A percentile compares a stretch with the other conserved stretches of the same genome.
These are phyloP conservation scores for Podaxis sp. DNA, from an alignment of 768 basidiomycete species.

Conservation along the genomic window DNA sequence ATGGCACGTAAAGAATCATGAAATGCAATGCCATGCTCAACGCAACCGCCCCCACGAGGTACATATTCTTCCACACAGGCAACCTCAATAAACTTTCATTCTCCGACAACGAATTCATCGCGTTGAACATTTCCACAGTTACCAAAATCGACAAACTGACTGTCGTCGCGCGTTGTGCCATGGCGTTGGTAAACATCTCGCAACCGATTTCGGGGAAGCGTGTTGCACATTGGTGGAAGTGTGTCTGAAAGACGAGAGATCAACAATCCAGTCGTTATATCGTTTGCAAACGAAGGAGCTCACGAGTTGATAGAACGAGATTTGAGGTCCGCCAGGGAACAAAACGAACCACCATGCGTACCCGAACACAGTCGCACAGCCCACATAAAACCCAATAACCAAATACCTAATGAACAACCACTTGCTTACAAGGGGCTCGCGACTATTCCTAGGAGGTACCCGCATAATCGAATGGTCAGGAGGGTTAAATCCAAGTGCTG, in stretches of 20 bases:
- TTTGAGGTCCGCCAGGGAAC: constrained; percentile 88
- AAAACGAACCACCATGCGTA: constrained; percentile 99
- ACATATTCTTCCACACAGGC: constrained; percentile 94
- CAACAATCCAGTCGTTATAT: constrained; percentile 4
- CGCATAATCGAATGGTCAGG: constrained; percentile 97
- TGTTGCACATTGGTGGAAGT: constrained; percentile 90
- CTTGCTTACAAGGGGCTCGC: constrained; percentile 85
- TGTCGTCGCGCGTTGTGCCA: constrained; percentile 88
- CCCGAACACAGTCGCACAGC: constrained; percentile 92
- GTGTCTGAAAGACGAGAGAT: constrained; percentile 53
- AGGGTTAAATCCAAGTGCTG: constrained; percentile 97
- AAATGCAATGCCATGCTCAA: constrained; percentile 93
- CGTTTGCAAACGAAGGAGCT: constrained; percentile 29
- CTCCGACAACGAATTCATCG: constrained; percentile 97
- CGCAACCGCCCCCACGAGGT: constrained; percentile 84
- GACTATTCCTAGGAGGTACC: constrained; percentile 85
- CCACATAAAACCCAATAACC: constrained; percentile 92
- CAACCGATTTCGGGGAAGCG: constrained; percentile 91
- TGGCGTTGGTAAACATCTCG: constrained; percentile 89
- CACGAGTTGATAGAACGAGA: constrained; percentile 90
- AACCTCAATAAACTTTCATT: constrained; percentile 89
- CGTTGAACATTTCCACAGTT: constrained; percentile 96
- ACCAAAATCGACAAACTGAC: constrained; percentile 97
- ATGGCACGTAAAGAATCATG: constrained; percentile 94
- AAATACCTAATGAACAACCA: constrained; percentile 98